A percentile compares a stretch with the other conserved stretches of the same genome.
These are phyloP conservation scores for Rhodotorula sp. DNA, from an alignment of 1,284 basidiomycete genomes.

Conservation along the genomic window DNA sequence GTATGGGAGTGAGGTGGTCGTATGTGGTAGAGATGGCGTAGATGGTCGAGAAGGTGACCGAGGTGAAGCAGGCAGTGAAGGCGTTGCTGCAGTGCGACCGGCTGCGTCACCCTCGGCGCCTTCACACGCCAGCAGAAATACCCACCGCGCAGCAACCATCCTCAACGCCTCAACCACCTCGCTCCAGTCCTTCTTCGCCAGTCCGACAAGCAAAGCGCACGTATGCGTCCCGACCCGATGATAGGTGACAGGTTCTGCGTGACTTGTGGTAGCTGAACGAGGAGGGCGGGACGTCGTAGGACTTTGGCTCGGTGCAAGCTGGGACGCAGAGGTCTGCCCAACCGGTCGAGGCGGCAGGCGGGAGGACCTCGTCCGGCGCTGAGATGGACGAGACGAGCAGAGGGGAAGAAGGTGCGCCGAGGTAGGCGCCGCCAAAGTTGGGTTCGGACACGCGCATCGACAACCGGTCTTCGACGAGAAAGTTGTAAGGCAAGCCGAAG, in stretches of 20 bases:
- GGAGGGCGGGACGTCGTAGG: constrained; percentile 33
- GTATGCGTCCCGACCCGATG: constrained; percentile 39
- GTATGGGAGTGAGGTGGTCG: constrained; percentile 23
- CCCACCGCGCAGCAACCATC: constrained; percentile 37
- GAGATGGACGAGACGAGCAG: not conserved
- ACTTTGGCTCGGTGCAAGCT: constrained; percentile 20
- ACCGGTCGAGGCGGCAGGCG: constrained; percentile 19
- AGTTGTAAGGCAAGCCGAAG: constrained; percentile 35
- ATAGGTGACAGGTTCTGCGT: constrained; percentile 38
- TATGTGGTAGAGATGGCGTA: not conserved
- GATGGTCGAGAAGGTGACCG: not conserved
- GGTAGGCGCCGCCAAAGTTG: constrained; percentile 33
- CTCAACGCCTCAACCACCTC: constrained; percentile 36
- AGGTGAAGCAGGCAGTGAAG: not conserved
- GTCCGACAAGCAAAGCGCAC: constrained; percentile 30
- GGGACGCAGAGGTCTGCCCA: constrained; percentile 35
- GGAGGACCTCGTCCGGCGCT: constrained; percentile 17
- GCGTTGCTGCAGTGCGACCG: not conserved
- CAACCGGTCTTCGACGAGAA: constrained; percentile 32
- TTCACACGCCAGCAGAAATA: constrained; percentile 27
- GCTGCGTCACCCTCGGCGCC: not conserved
- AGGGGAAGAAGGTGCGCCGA: constrained; percentile 1
- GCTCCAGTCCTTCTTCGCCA: constrained; percentile 16
- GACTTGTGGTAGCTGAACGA: constrained; percentile 27
- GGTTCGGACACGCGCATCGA: constrained; percentile 16